Base-by-base conservation (phyloP, 768 basidiomycete species). In the Leccinellum rugosiceps region DNA sequence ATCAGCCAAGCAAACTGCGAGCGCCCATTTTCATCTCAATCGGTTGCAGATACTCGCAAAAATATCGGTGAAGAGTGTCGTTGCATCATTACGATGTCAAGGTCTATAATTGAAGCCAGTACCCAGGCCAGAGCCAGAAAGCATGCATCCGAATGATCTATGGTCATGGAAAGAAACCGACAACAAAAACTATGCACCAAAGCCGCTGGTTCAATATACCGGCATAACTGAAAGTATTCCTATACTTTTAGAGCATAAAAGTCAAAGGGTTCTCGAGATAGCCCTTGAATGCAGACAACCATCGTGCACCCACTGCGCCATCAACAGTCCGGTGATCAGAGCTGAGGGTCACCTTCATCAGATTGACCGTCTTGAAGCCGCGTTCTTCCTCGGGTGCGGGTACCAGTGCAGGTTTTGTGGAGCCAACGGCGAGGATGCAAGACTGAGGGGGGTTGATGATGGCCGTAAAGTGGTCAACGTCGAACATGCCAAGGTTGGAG, bases 381-480 rank as follows among this genome's bases (percentile, higher is more conserved):
- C 90, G 93, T 70, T 94, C 93, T 63, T 91, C 87, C 67, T 92
- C 88, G 0, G 88, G 84, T 23, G 92, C 94, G 32, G 92, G 88
- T 19, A 94, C 86, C 15, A 98, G 77, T 53, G 88, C 89, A n/a
- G 91, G 82, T 71, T 86, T 82, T 17, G 93, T 94, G 19, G 87
- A 82, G 34, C 97, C 95, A 65, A 98, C 85, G 46, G 97, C 97
- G 59, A 99, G 87, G 68, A 98, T 99, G 76, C 95, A 98, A 48
- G 93, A 92, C 75, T 98, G 97, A 25, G 97, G 97, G 14, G 90
- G 86, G 81, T 99, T 99, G 83, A 99, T 96, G 78, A 99, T 98
- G 48, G 97, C 97, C 14, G 95, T 98, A 76, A 99, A 99, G 75
- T 94, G 90, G 55, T 86, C 83, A 68, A 98, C 84, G 60, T 90